phyloP scores from a whole-genome alignment of 1,284 basidiomycete species.

The Ustilago trichophora region DNA sequence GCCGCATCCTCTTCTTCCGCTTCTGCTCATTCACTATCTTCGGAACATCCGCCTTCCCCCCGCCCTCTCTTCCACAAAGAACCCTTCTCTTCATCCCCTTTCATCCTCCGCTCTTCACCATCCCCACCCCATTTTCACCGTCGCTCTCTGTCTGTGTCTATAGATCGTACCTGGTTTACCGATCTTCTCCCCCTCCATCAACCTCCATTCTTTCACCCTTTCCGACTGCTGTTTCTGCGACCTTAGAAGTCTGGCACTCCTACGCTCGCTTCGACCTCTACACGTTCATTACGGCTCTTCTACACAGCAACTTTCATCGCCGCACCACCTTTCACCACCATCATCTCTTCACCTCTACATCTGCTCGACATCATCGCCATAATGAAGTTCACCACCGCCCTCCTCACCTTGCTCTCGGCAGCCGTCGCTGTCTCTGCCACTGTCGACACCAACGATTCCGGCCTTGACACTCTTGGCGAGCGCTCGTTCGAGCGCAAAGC shows the following conservation, averaged over 20 bases:
- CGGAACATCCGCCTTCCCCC: neutral
- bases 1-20: too few species aligned
- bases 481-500: slow-evolving; percentile 56
- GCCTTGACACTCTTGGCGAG: slow-evolving; percentile 36
- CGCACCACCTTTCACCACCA: neutral
- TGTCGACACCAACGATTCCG: slow-evolving; percentile 46
- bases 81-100: neutral
- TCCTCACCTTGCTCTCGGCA: slow-evolving; percentile 33
- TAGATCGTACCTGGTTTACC: neutral
- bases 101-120: neutral
- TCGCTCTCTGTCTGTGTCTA: too few species aligned
- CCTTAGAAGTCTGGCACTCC: slow-evolving; percentile 19
- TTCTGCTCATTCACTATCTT: too few species aligned
- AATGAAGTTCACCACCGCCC: slow-evolving; percentile 54
- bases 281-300: slow-evolving; percentile 5
- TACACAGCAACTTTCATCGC: neutral
- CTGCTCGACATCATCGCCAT: slow-evolving; percentile 1
- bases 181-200: neutral
- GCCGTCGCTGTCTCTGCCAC: slow-evolving; percentile 31
- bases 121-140: neutral
- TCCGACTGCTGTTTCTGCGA: neutral
- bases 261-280: neutral
- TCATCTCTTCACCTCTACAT: neutral
- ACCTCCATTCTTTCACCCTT: neutral
- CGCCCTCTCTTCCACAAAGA: too few species aligned